A percentile compares a stretch with the other conserved stretches of the same genome.
Conservation (phyloP, 2,329 filamentous ascomycete genomes). For the Fusarium decemcellulare region DNA sequence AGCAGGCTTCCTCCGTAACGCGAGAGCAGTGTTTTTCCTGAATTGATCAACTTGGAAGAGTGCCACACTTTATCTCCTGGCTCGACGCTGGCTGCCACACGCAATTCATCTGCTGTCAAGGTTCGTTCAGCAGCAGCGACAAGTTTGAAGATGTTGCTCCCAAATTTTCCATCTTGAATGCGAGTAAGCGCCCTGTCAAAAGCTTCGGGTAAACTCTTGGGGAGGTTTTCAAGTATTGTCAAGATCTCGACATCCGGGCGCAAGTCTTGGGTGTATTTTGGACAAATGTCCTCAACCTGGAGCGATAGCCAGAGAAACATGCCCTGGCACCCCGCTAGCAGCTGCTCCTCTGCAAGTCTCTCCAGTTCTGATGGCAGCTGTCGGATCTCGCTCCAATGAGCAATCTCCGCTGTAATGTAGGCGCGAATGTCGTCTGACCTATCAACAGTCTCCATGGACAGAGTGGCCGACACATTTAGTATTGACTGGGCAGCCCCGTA, state of each 20-base stretch:
- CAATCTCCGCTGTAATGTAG: not conserved
- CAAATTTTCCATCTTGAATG: not conserved
- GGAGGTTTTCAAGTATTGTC: not conserved
- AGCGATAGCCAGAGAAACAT: not conserved
- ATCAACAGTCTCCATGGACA: not conserved
- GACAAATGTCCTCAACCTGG: not conserved
- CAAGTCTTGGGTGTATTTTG: not conserved
- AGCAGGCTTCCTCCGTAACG: not conserved
- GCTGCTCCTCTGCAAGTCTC: not conserved
- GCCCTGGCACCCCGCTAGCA: not conserved
- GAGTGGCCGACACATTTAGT: not conserved
- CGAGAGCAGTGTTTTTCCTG: fast-evolving
- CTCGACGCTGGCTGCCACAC: not conserved
- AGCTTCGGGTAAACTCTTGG: not conserved
- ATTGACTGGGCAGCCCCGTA: not conserved
- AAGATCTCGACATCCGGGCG: not conserved
- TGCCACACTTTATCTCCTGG: not conserved
- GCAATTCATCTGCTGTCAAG: not conserved
- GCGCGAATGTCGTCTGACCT: not conserved
- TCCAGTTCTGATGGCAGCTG: not conserved
- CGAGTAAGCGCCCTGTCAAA: not conserved
- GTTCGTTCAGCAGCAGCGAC: not conserved
- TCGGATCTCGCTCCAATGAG: not conserved
- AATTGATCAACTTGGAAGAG: not conserved
- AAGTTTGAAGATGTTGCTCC: not conserved